Conservation (phyloP, 2,329 filamentous ascomycete genomes). For the Microcyclosporella mali region DNA sequence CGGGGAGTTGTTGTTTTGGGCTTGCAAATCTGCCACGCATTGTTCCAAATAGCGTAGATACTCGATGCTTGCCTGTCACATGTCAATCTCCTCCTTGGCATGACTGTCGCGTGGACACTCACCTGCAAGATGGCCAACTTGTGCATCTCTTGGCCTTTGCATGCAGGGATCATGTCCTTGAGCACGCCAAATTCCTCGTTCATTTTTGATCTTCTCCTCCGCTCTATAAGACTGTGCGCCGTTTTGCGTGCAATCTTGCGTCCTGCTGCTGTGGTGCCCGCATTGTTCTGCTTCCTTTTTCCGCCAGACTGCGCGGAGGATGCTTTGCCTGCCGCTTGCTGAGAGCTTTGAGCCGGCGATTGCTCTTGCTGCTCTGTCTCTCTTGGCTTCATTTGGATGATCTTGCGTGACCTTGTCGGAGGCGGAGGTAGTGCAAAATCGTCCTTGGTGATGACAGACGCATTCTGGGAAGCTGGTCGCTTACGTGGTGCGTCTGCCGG, state of each 20-base stretch:
- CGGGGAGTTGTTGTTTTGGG: slow-evolving; percentile 35
- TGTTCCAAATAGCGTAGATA: slow-evolving; percentile 91
- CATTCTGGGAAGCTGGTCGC: slow-evolving; percentile 23
- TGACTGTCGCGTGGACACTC: slow-evolving; percentile 21
- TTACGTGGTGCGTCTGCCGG: slow-evolving; percentile 32
- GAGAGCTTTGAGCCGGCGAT: slow-evolving; percentile 6
- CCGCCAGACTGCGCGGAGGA: slow-evolving; percentile 31
- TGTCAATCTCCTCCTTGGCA: slow-evolving; percentile 2
- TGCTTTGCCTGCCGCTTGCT: slow-evolving; percentile 15
- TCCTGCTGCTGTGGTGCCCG: slow-evolving; percentile 74
- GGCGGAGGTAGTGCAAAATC: slow-evolving; percentile 81
- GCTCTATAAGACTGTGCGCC: slow-evolving; percentile 90
- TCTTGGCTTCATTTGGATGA: slow-evolving; percentile 92
- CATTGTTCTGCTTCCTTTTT: slow-evolving; percentile 69
- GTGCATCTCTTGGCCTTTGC: slow-evolving; percentile 91
- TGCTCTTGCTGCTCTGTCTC: slow-evolving; percentile 31
- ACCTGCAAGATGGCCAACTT: slow-evolving; percentile 94
- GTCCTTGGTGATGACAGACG: slow-evolving; percentile 44
- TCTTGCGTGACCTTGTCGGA: slow-evolving; percentile 85
- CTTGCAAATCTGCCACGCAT: slow-evolving; percentile 75
- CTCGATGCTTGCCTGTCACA: slow-evolving; percentile 77
- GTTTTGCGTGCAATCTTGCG: slow-evolving; percentile 93
- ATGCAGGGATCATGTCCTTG: slow-evolving; percentile 93
- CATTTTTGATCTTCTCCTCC: slow-evolving; percentile 89
- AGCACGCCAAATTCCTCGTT: slow-evolving; percentile 94